Base-by-base conservation (phyloP, 2,329 filamentous ascomycete species). In the Cordyceps cateniannulata region DNA sequence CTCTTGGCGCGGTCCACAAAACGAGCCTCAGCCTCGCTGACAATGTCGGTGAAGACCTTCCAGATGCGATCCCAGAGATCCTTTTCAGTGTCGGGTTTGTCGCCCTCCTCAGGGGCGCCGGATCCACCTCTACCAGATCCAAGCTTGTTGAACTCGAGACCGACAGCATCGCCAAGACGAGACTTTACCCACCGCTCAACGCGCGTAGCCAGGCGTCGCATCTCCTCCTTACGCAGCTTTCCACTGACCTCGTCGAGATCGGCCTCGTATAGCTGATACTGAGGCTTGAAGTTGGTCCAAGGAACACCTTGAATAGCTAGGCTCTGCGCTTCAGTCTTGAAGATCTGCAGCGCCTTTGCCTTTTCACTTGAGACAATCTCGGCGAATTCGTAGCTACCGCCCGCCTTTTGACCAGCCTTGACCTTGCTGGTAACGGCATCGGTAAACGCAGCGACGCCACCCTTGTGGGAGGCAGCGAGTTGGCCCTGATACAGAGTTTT, bases 1-100 rank as follows among this genome's bases (percentile, higher is more conserved):
- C 91, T 96, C 76, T 88, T 90, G 60, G 95, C 93, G 62, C 93
- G 85, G 65, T 96, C 91, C 0, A 88, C 85, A 74, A 98, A 98
- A 60, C 92, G 85, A 29, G 80, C 81, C 73, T 97, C 91, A 12
- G 95, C 93, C 70, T 96, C 91, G 59, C 85, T 82, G 20, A 98
- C 92, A 9, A 93, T 90, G 14, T 85, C 83, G 7, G 85, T 87
- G 69, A 99, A 99, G 40, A 91, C 84, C 35, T 76, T 84, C 95
- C 95, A 99, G 69, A 99, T 89, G 44, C 93, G 87, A 71, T 99
- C 95, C 95, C 96, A 99, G 18, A 99, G 85, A 60, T 92, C 89
- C 72, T 90, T 92, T 73, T 98, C 93, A 0, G 83, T 77, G 0
- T 80, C 70, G 1, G 88, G 86, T 73, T 88, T 91, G 62, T 91